Evolutionary conservation across 2,329 filamentous ascomycete genomes (phyloP).

Genomic region (Podosphaera leucotricha): DNA sequence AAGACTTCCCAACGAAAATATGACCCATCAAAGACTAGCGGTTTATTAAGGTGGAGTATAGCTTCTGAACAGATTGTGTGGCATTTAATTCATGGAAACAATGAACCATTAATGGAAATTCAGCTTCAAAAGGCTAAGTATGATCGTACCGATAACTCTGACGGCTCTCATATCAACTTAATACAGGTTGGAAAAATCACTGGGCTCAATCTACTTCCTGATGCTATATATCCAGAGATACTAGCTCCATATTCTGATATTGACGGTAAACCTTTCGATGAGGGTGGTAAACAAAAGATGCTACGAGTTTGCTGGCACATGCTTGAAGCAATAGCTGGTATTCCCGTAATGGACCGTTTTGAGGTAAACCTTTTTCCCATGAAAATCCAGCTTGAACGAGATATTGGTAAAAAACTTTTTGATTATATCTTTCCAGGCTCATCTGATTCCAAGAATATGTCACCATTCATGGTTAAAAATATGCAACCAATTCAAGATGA

Average conservation of each 20-base stretch:
- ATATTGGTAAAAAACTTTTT: conserved; percentile 79
- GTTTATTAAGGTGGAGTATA: conserved; percentile 75
- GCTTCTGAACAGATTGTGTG: conserved; percentile 90
- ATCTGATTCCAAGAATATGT: conserved; percentile 29
- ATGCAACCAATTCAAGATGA: conserved; percentile 19
- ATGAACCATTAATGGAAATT: conserved; percentile 75
- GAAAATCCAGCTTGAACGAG: conserved; percentile 78
- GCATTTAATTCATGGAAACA: conserved; percentile 75
- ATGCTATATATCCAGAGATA: conserved; percentile 90
- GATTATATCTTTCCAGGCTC: conserved; percentile 92
- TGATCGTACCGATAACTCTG: conserved; percentile 86
- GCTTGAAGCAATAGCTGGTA: conserved; percentile 92
- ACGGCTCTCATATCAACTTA: conserved; percentile 86
- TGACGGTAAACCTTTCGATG: conserved; percentile 26
- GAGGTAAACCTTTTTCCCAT: conserved; percentile 84
- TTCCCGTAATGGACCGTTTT: conserved; percentile 91
- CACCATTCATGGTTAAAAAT: conserved; percentile 34
- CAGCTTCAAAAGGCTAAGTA: conserved; percentile 81
- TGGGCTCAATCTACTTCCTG: conserved; percentile 69
- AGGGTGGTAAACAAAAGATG: conserved; percentile 52
- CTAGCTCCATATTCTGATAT: conserved; percentile 69
- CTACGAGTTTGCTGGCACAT: conserved; percentile 92
- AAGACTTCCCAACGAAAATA: conserved; percentile 81
- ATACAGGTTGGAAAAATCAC: conserved; percentile 73
- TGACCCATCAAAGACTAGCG: conserved; percentile 51